These are phyloP conservation scores for Suhomyces panamericanus DNA, from an alignment of 1,139 yeast genomes.

Conservation along the genomic window DNA sequence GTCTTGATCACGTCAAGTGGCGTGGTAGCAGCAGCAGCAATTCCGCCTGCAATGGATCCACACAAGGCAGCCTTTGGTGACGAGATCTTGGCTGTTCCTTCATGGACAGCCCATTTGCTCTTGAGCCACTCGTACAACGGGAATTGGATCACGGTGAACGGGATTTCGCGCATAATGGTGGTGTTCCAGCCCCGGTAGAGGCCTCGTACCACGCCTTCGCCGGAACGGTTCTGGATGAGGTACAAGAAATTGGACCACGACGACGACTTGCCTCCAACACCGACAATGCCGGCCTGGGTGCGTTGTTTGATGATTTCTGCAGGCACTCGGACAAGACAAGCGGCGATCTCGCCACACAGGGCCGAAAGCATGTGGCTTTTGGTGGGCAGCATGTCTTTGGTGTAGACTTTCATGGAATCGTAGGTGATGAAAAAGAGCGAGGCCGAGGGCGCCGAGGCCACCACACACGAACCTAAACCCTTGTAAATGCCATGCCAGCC, in stretches of 20 bases:
- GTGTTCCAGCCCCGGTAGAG: slow-evolving; percentile 92
- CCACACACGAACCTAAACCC: slow-evolving; percentile 90
- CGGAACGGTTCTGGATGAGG: slow-evolving; percentile 55
- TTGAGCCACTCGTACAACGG: slow-evolving; percentile 88
- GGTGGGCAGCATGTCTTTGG: slow-evolving; percentile 46
- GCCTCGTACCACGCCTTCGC: slow-evolving; percentile 78
- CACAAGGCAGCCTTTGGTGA: slow-evolving; percentile 86
- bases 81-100: slow-evolving; percentile 39
- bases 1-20: slow-evolving; percentile 94
- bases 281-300: slow-evolving; percentile 66
- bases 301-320: slow-evolving; percentile 95
- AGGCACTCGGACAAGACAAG: slow-evolving; percentile 92
- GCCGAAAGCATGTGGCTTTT: slow-evolving; percentile 81
- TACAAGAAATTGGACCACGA: slow-evolving; percentile 65
- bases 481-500: slow-evolving; percentile 89
- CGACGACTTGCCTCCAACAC: slow-evolving; percentile 56
- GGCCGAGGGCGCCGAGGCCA: slow-evolving; percentile 95
- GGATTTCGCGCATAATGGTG: slow-evolving; percentile 91
- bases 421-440: slow-evolving; percentile 87
- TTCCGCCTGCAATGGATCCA: slow-evolving; percentile 92
- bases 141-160: slow-evolving; percentile 92
- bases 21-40: slow-evolving; percentile 92
- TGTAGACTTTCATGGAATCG: slow-evolving; percentile 64
- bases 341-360: slow-evolving; percentile 86
- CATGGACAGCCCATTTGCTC: slow-evolving; percentile 44